Percentiles rank a stretch among this genome's conserved stretches.
Evolutionary conservation across 768 basidiomycete species (phyloP).

Genomic region (Fistulinella prunicolor): DNA sequence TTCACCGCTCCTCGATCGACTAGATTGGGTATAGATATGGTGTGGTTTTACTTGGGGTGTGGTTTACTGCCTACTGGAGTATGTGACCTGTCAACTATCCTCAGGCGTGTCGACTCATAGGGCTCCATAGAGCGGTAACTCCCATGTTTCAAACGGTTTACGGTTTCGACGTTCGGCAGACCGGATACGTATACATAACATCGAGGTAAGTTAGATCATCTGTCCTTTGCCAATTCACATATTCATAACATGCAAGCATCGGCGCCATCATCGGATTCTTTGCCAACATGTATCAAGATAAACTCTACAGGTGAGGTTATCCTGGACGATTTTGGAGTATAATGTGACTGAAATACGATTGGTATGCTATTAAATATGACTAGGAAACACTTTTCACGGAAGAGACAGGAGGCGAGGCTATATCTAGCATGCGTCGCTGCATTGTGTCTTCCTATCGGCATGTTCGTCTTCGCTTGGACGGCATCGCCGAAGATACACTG

Average conservation of each 20-base stretch:
- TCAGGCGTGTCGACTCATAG: not conserved
- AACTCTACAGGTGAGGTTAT: slow-evolving; percentile 41
- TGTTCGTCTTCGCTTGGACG: slow-evolving; percentile 74
- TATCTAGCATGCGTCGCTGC: slow-evolving; percentile 53
- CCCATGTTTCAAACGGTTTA: slow-evolving; percentile 56
- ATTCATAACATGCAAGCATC: slow-evolving; percentile 37
- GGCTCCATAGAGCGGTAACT: slow-evolving; percentile 43
- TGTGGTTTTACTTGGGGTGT: slow-evolving; percentile 74
- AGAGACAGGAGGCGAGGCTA: slow-evolving; percentile 55
- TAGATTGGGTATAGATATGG: slow-evolving; percentile 46
- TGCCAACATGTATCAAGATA: slow-evolving; percentile 46
- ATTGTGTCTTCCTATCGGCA: slow-evolving; percentile 50
- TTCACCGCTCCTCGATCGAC: not conserved
- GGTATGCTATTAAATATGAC: slow-evolving; percentile 14
- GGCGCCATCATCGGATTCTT: slow-evolving; percentile 47
- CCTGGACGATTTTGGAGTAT: not conserved
- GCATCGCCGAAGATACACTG: slow-evolving; percentile 54
- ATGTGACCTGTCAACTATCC: slow-evolving; percentile 1
- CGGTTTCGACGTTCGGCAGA: slow-evolving; percentile 55
- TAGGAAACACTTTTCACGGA: slow-evolving; percentile 20
- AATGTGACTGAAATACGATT: slow-evolving; percentile 5
- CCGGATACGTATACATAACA: slow-evolving; percentile 56
- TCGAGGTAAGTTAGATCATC: slow-evolving; percentile 40
- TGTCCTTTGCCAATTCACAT: not conserved
- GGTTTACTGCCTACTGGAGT: slow-evolving; percentile 64